Conservation (phyloP, 805 yeast genomes). For the Millerago galiae region DNA sequence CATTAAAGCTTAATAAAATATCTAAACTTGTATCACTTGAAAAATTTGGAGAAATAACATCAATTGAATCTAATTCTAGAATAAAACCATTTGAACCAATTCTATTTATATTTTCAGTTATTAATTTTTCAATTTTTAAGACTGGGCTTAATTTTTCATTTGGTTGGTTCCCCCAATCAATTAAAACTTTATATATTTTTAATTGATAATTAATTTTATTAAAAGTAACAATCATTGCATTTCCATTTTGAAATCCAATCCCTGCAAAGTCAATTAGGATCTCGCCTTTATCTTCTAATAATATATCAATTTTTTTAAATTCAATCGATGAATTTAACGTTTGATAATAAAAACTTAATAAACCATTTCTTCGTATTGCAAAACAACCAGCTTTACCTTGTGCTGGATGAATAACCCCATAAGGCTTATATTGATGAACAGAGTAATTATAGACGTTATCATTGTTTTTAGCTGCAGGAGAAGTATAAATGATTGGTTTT, state of each 20-base stretch:
- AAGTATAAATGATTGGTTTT: slow-evolving; percentile 53
- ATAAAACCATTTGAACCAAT: slow-evolving; percentile 24
- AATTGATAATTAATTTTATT: slow-evolving; percentile 32
- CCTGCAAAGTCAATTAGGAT: slow-evolving; percentile 32
- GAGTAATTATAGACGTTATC: slow-evolving; percentile 42
- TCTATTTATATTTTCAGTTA: slow-evolving; percentile 22
- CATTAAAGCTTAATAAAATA: slow-evolving; percentile 35
- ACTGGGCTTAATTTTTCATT: slow-evolving; percentile 32
- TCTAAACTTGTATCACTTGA: slow-evolving; percentile 38
- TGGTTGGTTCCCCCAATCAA: slow-evolving; percentile 53
- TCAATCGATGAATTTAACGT: slow-evolving; percentile 52
- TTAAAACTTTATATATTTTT: slow-evolving; percentile 33
- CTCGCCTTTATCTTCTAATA: slow-evolving; percentile 25
- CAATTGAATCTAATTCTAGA: slow-evolving; percentile 29
- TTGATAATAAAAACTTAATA: slow-evolving; percentile 54
- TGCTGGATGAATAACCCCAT: slow-evolving; percentile 63
- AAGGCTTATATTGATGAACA: slow-evolving; percentile 51
- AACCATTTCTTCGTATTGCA: slow-evolving; percentile 58
- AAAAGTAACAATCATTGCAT: slow-evolving; percentile 36
- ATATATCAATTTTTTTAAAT: slow-evolving; percentile 34
- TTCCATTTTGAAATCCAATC: slow-evolving; percentile 49
- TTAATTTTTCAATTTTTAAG: slow-evolving; percentile 29
- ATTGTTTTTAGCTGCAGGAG: slow-evolving; percentile 44
- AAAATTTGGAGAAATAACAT: slow-evolving; percentile 40
- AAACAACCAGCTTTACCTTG: slow-evolving; percentile 65